Conservation (phyloP, 208 protist genomes). For the Tritrichomonas foetus region DNA sequence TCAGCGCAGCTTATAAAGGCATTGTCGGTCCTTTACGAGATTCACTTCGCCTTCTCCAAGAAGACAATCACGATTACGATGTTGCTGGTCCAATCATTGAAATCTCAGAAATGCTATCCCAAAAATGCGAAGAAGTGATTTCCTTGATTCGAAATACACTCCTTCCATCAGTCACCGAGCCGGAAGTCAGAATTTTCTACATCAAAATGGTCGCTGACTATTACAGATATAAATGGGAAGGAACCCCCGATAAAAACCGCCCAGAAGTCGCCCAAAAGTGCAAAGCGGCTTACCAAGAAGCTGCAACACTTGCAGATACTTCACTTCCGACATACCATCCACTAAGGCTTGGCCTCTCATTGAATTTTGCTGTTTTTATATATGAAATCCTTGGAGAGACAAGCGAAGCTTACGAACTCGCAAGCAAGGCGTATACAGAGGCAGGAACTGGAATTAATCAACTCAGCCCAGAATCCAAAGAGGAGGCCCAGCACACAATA, state of each 20-base stretch:
- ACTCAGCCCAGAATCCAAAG: conserved; percentile 64
- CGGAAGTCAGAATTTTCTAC: neutral
- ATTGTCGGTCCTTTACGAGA: neutral
- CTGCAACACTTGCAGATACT: neutral
- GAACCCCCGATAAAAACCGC: neutral
- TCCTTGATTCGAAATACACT: neutral
- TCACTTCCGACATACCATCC: neutral
- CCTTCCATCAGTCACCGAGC: neutral
- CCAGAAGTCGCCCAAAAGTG: conserved; percentile 38
- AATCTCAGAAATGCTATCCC: neutral
- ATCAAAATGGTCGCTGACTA: conserved; percentile 21
- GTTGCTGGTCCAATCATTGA: neutral
- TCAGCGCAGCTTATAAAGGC: neutral
- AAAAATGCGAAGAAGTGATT: neutral
- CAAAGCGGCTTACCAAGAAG: neutral
- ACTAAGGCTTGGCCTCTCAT: neutral
- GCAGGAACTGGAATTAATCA: conserved; percentile 66
- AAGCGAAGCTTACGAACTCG: conserved; percentile 48
- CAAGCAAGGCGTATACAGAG: conserved; percentile 58
- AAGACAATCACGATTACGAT: neutral
- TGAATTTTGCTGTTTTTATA: neutral
- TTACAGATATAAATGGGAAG: neutral
- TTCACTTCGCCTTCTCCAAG: neutral
- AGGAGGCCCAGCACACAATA: conserved; percentile 55
- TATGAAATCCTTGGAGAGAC: conserved; percentile 5